phyloP scores from a whole-genome alignment of 2,329 filamentous ascomycete species.

The Fusarium devonianum region DNA sequence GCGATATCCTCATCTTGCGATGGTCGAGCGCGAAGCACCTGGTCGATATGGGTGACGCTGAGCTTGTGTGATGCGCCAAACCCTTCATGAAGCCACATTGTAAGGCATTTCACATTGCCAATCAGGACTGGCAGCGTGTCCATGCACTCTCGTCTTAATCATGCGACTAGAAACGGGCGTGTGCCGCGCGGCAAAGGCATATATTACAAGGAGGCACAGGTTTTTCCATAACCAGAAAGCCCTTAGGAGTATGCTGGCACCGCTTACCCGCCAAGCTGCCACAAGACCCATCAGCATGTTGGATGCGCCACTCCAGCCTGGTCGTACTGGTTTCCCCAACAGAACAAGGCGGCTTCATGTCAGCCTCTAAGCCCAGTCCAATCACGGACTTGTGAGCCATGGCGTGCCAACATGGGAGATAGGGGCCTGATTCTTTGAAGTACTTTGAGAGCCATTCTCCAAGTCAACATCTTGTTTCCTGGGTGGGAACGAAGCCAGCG shows the following conservation, averaged over 20 bases:
- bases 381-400: conserved; percentile 24
- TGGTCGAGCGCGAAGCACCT: conserved; percentile 76
- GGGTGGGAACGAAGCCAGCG: too few relatives aligned
- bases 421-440: background rate
- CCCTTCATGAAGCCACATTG: background rate
- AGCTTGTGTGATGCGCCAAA: conserved; percentile 58
- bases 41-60: conserved; percentile 62
- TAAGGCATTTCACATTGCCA: background rate
- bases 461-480: too few relatives aligned
- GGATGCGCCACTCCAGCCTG: background rate
- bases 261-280: too few relatives aligned
- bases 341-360: conserved; percentile 30
- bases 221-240: too few relatives aligned
- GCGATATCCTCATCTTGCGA: conserved; percentile 72
- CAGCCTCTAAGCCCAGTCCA: conserved; percentile 19
- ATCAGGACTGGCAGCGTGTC: background rate
- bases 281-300: background rate
- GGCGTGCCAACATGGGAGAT: conserved; percentile 8
- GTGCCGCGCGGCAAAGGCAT: too few relatives aligned
- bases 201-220: background rate
- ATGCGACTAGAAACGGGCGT: too few relatives aligned
- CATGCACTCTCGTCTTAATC: too few relatives aligned
- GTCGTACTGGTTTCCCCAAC: conserved; percentile 12
- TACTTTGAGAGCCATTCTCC: background rate
- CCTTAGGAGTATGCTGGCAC: too few relatives aligned